A percentile compares a stretch with the other conserved stretches of the same genome.
phyloP scores from a whole-genome alignment of 2,329 filamentous ascomycete species.

The Tolypocladium amazonense region DNA sequence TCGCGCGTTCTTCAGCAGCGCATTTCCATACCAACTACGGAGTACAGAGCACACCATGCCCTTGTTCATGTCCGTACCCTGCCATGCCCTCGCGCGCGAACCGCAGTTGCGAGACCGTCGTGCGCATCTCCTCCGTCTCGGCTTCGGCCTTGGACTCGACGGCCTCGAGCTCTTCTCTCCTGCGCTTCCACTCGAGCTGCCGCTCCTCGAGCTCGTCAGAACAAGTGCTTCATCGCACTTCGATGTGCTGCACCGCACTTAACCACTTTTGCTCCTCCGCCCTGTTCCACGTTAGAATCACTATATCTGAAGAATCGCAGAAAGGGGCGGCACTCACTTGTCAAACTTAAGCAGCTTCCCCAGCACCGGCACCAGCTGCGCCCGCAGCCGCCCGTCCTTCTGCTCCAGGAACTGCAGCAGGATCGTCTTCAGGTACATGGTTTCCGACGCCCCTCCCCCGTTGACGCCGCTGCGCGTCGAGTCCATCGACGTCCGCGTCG shows the following conservation, averaged over 20 bases:
- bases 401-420: slow-evolving; percentile 73
- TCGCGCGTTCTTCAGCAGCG: not conserved
- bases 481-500: slow-evolving; percentile 30
- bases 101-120: slow-evolving; percentile 67
- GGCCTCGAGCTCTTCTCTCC: slow-evolving; percentile 66
- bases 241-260: slow-evolving; percentile 54
- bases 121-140: slow-evolving; percentile 65
- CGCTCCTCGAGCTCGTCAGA: slow-evolving; percentile 54
- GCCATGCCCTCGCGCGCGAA: slow-evolving; percentile 54
- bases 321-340: slow-evolving; percentile 40
- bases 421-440: slow-evolving; percentile 69
- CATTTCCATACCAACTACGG: not conserved
- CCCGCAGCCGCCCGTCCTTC: slow-evolving; percentile 64
- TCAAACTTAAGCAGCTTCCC: slow-evolving; percentile 69
- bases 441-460: slow-evolving; percentile 26
- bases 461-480: slow-evolving; percentile 23
- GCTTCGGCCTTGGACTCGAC: slow-evolving; percentile 56
- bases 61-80: not conserved
- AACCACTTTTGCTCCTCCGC: slow-evolving; percentile 79
- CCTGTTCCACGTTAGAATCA: slow-evolving; percentile 19
- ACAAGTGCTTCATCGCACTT: slow-evolving; percentile 15
- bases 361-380: slow-evolving; percentile 67
- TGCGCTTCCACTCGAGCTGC: slow-evolving; percentile 63
- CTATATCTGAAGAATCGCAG: not conserved
- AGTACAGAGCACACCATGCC: not conserved